Base-by-base conservation (phyloP, 2,329 filamentous ascomycete genomes). In the Gnomoniopsis sp. region DNA sequence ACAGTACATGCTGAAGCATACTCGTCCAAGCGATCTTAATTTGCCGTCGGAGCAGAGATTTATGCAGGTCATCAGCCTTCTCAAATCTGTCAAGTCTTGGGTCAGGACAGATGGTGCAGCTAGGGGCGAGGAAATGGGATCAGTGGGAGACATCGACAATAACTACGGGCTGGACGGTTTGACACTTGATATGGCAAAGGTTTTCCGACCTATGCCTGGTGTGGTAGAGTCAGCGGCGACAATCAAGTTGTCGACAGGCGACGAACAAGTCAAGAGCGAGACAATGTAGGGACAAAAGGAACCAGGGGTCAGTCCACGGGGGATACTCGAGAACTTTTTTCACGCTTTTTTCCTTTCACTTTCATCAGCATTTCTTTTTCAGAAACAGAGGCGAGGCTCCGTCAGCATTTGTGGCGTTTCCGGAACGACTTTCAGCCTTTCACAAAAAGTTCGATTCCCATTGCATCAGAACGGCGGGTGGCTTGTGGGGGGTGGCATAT, bases 121-220 rank as follows among this genome's bases (percentile, higher is more conserved):
- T 49, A 80, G 85, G 64, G 88, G 87, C 23, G 84, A 89, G 65
- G 85, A 88, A 64, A 74, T 88, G 58, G 88, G 88, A 63, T 88
- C 86, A 34, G 80, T 90, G 30, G 85, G 82, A 63, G 83, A 87
- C 57, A 88, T 90, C 62, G 85, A 89, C 67, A 83, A 86, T 63
- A 79, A 83, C 59, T 90, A 87, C 68, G 87, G 85, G 7, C 75
- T 84, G 44, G 77, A 77, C 63, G 81, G 88, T 69, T 77, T 88
- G 65, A 88, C 85, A 8, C 77, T 90, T 61, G 83, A 90, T 72
- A 89, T 90, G 87, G 84, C 85, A 67, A 79, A 86, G 65, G 77
- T 91, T 53, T 90, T 91, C 71, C 84, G 80, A 67, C 87, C 87
- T 78, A 69, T 82, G 66, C 73, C 77, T 62, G 72, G 70, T 62